Percentiles rank a stretch among this genome's conserved stretches.
phyloP scores from a whole-genome alignment of 1,284 basidiomycete genomes.

The Amylostereum areolatum region DNA sequence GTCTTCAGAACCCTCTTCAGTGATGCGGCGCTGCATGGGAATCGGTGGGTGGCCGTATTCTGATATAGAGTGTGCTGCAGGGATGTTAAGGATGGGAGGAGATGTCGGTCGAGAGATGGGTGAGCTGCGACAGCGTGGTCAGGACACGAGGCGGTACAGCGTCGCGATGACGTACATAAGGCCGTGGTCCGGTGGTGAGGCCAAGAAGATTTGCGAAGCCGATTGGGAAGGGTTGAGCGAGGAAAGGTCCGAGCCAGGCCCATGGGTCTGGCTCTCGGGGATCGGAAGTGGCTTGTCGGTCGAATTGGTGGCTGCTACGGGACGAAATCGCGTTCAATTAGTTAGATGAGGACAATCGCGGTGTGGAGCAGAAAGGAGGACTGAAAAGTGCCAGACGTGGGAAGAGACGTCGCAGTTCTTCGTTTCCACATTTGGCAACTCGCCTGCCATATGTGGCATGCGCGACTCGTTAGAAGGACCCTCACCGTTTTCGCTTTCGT shows the following conservation, averaged over 20 bases:
- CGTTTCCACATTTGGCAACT: too few relatives aligned
- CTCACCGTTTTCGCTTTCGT: slow-evolving; percentile 7
- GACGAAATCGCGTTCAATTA: too few relatives aligned
- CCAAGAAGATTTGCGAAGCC: slow-evolving; percentile 41
- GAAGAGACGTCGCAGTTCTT: too few relatives aligned
- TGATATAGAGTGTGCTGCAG: slow-evolving; percentile 53
- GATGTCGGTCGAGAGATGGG: slow-evolving; percentile 1
- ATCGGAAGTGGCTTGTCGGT: slow-evolving; percentile 4
- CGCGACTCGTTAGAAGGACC: background rate
- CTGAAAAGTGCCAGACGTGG: too few relatives aligned
- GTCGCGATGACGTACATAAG: slow-evolving; percentile 4
- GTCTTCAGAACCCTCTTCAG: slow-evolving; percentile 32
- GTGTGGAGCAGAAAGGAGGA: too few relatives aligned
- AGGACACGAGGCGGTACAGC: background rate
- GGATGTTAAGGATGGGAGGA: slow-evolving; percentile 30
- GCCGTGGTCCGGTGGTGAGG: background rate
- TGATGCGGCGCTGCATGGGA: slow-evolving; percentile 28
- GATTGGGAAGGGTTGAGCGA: slow-evolving; percentile 64
- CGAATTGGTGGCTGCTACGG: too few relatives aligned
- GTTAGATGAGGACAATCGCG: too few relatives aligned
- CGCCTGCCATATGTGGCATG: too few relatives aligned
- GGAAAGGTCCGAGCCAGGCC: slow-evolving; percentile 35
- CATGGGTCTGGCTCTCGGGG: slow-evolving; percentile 2
- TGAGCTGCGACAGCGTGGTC: background rate
- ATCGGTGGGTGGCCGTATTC: slow-evolving; percentile 32